Evolutionary conservation across 768 basidiomycete genomes (phyloP).

Genomic region (Suillus brevipes): DNA sequence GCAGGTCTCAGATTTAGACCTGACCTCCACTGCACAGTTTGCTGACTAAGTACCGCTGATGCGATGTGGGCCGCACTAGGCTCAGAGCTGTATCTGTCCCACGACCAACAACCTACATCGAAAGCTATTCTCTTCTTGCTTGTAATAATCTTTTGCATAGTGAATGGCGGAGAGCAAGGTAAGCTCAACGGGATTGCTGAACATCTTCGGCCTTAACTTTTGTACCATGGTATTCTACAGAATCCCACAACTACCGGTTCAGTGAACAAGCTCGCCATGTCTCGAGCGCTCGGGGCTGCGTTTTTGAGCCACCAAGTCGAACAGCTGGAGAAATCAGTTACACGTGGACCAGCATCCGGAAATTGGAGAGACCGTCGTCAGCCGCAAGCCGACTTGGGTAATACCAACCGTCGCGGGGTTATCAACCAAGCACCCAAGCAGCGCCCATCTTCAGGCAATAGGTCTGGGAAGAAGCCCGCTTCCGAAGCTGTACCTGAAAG

Average conservation of each 20-base stretch:
- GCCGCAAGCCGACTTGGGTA: slow-evolving; percentile 17
- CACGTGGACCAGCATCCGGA: slow-evolving; percentile 49
- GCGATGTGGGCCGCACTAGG: slow-evolving; percentile 1
- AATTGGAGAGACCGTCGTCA: slow-evolving; percentile 62
- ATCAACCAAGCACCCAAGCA: slow-evolving; percentile 22
- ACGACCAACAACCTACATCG: not conserved
- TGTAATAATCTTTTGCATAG: not conserved
- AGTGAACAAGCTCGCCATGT: slow-evolving; percentile 74
- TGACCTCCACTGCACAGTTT: not conserved
- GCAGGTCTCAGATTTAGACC: not conserved
- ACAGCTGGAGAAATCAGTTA: slow-evolving; percentile 78
- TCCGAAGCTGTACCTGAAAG: slow-evolving; percentile 18
- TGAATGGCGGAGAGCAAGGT: slow-evolving; percentile 11
- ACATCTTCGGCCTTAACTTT: not conserved
- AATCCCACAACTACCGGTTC: slow-evolving; percentile 28
- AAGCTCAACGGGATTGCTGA: not conserved
- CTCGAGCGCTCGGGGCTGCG: slow-evolving; percentile 82
- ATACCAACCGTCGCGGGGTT: slow-evolving; percentile 19
- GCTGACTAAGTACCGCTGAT: slow-evolving; percentile 3
- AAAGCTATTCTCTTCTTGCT: slow-evolving; percentile 1
- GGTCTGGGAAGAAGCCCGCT: slow-evolving; percentile 24
- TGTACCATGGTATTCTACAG: slow-evolving; percentile 10
- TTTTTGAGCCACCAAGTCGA: slow-evolving; percentile 88
- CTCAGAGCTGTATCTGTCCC: not conserved
- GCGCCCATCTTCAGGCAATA: slow-evolving; percentile 23